Conservation (phyloP, 345 rosid genomes). For the Luvunga scandens region DNA sequence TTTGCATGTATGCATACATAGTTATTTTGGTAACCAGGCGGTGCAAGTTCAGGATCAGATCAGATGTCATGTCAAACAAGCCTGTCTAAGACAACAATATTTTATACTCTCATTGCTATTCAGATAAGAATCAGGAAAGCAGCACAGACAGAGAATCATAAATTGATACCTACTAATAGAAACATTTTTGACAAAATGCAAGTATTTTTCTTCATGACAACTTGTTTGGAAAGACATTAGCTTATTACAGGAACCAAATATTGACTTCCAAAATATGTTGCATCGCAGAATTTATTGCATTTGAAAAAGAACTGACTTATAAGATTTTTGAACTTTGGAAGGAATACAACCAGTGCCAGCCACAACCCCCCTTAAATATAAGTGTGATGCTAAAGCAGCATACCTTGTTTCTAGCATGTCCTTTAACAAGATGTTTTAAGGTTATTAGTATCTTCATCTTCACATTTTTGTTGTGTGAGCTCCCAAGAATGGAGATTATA, state of each 20-base stretch:
- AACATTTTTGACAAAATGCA: background rate
- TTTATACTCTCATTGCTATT: background rate
- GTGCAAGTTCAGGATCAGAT: background rate
- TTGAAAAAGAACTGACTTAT: background rate
- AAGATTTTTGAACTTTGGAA: background rate
- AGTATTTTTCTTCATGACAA: background rate
- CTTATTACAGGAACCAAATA: background rate
- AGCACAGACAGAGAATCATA: background rate
- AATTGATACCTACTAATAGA: background rate
- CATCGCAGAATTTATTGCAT: background rate
- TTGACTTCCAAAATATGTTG: background rate
- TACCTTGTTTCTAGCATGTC: slow-evolving; percentile 64
- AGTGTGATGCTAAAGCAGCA: background rate
- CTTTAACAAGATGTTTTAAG: slow-evolving; percentile 48
- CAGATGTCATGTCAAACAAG: background rate
- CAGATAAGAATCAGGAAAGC: background rate
- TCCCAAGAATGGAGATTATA: slow-evolving; percentile 43
- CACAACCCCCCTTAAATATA: background rate
- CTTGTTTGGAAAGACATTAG: background rate
- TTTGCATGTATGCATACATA: background rate
- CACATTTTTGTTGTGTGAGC: slow-evolving; percentile 43
- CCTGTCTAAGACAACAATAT: background rate
- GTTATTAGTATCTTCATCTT: slow-evolving; percentile 53
- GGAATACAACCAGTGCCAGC: background rate
- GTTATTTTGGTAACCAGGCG: background rate